Evolutionary conservation across 2,329 filamentous ascomycete species (phyloP).

Genomic region (Aspergillus quadricinctus): DNA sequence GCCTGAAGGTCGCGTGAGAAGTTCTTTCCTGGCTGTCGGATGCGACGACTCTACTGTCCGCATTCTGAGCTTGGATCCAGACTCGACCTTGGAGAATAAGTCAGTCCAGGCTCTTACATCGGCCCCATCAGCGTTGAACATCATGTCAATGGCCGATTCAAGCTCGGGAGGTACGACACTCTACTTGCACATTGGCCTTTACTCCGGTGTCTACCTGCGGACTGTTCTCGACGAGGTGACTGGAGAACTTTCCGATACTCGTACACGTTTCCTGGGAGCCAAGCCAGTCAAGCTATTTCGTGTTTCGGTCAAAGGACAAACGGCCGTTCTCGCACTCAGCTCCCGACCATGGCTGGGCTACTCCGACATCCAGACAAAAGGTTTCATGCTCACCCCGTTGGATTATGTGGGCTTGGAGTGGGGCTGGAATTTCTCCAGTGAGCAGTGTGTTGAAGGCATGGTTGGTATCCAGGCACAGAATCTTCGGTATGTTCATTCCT

Average conservation of each 20-base stretch:
- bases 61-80: slow-evolving; percentile 83
- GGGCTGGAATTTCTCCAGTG: slow-evolving; percentile 94
- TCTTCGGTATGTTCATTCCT: slow-evolving; percentile 62
- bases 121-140: slow-evolving; percentile 79
- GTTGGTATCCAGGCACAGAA: slow-evolving; percentile 89
- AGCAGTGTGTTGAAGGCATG: slow-evolving; percentile 89
- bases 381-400: slow-evolving; percentile 87
- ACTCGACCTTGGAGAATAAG: slow-evolving; percentile 86
- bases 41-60: slow-evolving; percentile 96
- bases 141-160: slow-evolving; percentile 94
- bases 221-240: slow-evolving; percentile 94
- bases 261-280: slow-evolving; percentile 89
- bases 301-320: slow-evolving; percentile 80
- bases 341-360: slow-evolving; percentile 96
- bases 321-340: slow-evolving; percentile 82
- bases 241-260: slow-evolving; percentile 89
- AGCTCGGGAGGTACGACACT: slow-evolving; percentile 82
- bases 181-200: slow-evolving; percentile 92
- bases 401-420: slow-evolving; percentile 86
- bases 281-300: slow-evolving; percentile 86
- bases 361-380: slow-evolving; percentile 77
- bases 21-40: slow-evolving; percentile 90
- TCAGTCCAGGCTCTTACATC: slow-evolving; percentile 92
- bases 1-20: slow-evolving; percentile 81
- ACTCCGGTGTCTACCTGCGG: slow-evolving; percentile 91